Base-by-base conservation (phyloP, 495 filamentous ascomycete genomes). In the Penicillium lividum region DNA sequence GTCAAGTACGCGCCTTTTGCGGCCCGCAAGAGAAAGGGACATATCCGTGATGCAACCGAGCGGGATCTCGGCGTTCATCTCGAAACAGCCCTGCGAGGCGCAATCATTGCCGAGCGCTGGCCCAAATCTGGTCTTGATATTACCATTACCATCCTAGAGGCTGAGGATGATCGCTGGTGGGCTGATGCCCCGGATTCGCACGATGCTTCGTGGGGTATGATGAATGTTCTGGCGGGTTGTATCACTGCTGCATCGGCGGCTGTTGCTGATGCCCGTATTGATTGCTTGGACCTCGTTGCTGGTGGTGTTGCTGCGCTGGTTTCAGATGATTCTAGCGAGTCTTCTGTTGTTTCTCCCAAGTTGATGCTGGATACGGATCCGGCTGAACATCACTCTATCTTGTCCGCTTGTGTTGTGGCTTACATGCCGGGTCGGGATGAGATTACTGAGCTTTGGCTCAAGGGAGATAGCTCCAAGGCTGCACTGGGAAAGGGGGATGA, bases 1-100 rank as follows among this genome's bases (percentile, higher is more conserved):
- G 88, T 98, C 67, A 98, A 97, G 74, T 98, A 94, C 66, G 93
- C 95, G 0, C 92, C 94, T 0, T 98, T 98, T 64, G 93, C 95
- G 0, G 88, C 91, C 0, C 84, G 83, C 15, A 84, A 88, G 66
- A 82, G 94, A 30, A 84, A 89, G 61, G 90, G 93, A 31, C 96
- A 97, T 69, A 80, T 97, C 36, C 89, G 93, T 30, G 93, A 98
- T 68, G 76, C 85, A 7, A 85, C 81, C 57, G 94, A 98, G 77
- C 83, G 93, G 18, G 94, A 98, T 72, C 86, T 98, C 2, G 89
- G 88, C 13, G 89, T 91, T 1, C 95, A 97, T 68, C 76, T 98
- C 9, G 93, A 97, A 70, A 91, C 91, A 7, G 94, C 95, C 49
- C 79, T 98, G 28, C 79, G 90, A 29, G 93, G 95, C 4, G 88